Conservation (phyloP, 352 stramenopile genomes). For the Globisporangium cystogenes region DNA sequence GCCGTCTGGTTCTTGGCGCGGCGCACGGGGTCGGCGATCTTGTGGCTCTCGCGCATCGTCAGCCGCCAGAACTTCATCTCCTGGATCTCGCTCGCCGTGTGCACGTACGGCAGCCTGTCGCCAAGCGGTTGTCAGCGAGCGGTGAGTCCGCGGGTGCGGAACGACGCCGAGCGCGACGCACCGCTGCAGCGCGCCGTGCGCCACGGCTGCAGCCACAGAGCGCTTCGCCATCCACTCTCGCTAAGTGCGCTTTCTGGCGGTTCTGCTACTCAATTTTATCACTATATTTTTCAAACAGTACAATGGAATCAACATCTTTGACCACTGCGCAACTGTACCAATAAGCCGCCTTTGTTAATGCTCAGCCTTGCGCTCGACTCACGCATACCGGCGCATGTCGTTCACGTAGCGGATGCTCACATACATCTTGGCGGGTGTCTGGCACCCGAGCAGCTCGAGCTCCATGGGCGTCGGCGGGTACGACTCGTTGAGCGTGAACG, state of each 20-base stretch:
- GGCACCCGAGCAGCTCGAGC: slow-evolving; percentile 42
- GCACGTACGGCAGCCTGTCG: slow-evolving; percentile 66
- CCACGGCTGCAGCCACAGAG: slow-evolving; percentile 16
- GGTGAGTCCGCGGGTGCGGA: background rate
- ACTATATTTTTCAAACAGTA: background rate
- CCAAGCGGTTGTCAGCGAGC: background rate
- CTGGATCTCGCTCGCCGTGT: slow-evolving; percentile 77
- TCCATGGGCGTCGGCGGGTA: slow-evolving; percentile 44
- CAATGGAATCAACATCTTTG: too few species aligned
- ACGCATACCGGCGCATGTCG: slow-evolving; percentile 77
- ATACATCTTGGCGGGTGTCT: slow-evolving; percentile 56
- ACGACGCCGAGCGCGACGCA: slow-evolving; percentile 12
- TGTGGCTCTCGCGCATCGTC: slow-evolving; percentile 63
- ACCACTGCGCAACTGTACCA: too few species aligned
- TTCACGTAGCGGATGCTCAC: slow-evolving; percentile 86
- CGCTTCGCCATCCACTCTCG: slow-evolving; percentile 11
- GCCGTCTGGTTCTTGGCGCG: slow-evolving; percentile 79
- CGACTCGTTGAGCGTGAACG: slow-evolving; percentile 43
- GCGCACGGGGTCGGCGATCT: slow-evolving; percentile 75
- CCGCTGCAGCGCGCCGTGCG: slow-evolving; percentile 68
- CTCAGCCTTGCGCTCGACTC: slow-evolving; percentile 5
- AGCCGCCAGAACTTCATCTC: slow-evolving; percentile 86
- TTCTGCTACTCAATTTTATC: background rate
- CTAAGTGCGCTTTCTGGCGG: background rate
- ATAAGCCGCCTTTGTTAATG: too few species aligned